Evolutionary conservation across 208 protist genomes (phyloP).

Genomic region (Blastocrithidia nonstop): DNA sequence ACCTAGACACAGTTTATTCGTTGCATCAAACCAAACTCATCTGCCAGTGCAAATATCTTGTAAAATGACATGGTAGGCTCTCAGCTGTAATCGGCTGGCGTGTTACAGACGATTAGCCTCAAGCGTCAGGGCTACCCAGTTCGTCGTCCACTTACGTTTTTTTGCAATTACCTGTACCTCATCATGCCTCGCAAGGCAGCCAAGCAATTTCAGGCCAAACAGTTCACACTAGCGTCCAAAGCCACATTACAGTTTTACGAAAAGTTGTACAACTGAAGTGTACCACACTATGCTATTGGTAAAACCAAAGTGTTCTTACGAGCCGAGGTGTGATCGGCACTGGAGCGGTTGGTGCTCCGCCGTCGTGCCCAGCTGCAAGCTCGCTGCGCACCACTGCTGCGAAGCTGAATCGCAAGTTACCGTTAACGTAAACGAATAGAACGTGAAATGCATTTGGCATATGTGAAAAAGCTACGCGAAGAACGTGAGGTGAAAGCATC

Average conservation of each 20-base stretch:
- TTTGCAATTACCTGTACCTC: conserved; percentile 69
- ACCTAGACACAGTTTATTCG: conserved; percentile 89
- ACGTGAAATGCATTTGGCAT: conserved; percentile 31
- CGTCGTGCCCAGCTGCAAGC: conserved; percentile 41
- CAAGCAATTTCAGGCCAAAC: conserved; percentile 10
- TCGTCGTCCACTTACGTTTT: conserved; percentile 51
- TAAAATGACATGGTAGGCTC: conserved; percentile 64
- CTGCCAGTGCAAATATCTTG: conserved; percentile 33
- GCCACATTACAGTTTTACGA: conserved; percentile 44
- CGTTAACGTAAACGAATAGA: conserved; percentile 52
- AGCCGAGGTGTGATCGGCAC: conserved; percentile 65
- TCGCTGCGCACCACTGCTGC: conserved; percentile 51
- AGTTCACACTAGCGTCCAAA: conserved; percentile 21
- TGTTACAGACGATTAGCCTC: conserved; percentile 83
- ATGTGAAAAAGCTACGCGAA: conserved; percentile 27
- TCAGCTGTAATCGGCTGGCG: conserved; percentile 83
- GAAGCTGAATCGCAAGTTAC: conserved; percentile 40
- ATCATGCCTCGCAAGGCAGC: conserved; percentile 32
- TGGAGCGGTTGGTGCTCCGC: conserved; percentile 63
- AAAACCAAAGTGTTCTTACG: conserved; percentile 80
- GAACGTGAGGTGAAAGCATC: conserved; percentile 31
- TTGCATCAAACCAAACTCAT: conserved; percentile 87
- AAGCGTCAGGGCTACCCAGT: conserved; percentile 85
- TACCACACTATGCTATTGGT: conserved; percentile 65
- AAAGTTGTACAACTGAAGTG: conserved; percentile 34